Evolutionary conservation across 371 early-diverging fungal species (phyloP).

Genomic region (Blakeslea trispora): DNA sequence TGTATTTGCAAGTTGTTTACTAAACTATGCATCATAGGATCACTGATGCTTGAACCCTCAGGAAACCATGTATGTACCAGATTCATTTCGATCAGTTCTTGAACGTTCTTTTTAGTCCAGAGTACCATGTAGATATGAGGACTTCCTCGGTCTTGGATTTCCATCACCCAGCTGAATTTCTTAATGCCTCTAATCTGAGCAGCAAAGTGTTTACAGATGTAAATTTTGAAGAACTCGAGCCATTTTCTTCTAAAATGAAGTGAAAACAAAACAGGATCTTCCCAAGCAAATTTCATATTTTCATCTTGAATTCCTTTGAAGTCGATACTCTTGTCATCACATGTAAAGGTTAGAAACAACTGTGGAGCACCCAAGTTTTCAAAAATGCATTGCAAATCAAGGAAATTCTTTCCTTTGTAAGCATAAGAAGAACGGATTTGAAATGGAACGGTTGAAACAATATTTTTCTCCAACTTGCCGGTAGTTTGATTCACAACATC

Average conservation of each 20-base stretch:
- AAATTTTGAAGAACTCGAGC: slow-evolving; percentile 1
- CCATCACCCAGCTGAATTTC: slow-evolving; percentile 6
- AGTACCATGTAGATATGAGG: slow-evolving; percentile 7
- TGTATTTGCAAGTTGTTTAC: slow-evolving; percentile 1
- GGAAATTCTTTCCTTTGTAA: not conserved
- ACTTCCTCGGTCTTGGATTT: not conserved
- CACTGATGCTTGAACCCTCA: not conserved
- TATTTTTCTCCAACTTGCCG: not conserved
- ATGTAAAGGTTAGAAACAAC: not conserved
- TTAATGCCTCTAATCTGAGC: slow-evolving; percentile 7
- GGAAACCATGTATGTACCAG: slow-evolving; percentile 2
- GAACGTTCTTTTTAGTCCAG: slow-evolving; percentile 1
- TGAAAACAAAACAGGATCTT: slow-evolving; percentile 3
- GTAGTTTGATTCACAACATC: not conserved
- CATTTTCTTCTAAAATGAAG: slow-evolving; percentile 9
- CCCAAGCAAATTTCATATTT: not conserved
- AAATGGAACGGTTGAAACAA: not conserved
- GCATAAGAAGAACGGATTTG: not conserved
- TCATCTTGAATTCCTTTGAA: not conserved
- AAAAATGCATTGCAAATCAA: not conserved
- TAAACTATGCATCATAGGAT: slow-evolving; percentile 4
- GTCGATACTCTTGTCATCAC: not conserved
- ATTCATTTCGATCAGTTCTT: slow-evolving; percentile 1
- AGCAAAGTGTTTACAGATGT: slow-evolving; percentile 2
- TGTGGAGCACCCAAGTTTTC: not conserved